Percentiles rank a stretch among this genome's conserved stretches.
phyloP scores from a whole-genome alignment of 2,329 filamentous ascomycete species.

The Botryotinia calthae region DNA sequence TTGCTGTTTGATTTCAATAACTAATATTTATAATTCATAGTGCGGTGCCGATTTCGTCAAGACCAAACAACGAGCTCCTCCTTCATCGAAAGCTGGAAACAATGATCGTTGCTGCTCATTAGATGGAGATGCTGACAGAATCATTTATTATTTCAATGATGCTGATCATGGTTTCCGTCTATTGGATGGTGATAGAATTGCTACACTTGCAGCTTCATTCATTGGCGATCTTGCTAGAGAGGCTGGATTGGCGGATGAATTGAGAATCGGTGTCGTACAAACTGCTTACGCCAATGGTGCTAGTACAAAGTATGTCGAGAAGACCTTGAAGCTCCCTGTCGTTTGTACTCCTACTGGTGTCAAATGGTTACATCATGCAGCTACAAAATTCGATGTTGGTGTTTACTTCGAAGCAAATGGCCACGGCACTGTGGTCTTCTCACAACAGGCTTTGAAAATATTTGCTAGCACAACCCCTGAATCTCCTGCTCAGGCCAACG shows the following conservation, averaged over 20 bases:
- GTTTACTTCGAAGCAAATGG: constrained; percentile 99
- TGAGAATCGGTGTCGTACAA: constrained; percentile 92
- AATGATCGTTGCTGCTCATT: constrained; percentile 84
- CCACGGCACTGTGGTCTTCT: constrained; percentile 95
- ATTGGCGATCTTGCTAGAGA: constrained; percentile 82
- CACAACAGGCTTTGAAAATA: constrained; percentile 71
- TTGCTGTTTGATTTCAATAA: neutral
- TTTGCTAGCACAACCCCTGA: constrained; percentile 80
- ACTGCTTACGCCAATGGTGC: constrained; percentile 97
- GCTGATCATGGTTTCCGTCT: constrained; percentile 82
- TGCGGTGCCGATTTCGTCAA: constrained; percentile 97
- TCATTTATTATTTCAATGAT: constrained; percentile 93
- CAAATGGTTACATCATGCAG: constrained; percentile 97
- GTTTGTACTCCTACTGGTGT: constrained; percentile 94
- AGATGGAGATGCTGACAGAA: constrained; percentile 91
- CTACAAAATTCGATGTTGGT: constrained; percentile 88
- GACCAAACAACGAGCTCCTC: constrained; percentile 88
- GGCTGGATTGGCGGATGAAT: constrained; percentile 72
- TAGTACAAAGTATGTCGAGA: constrained; percentile 86
- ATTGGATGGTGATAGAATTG: constrained; percentile 94
- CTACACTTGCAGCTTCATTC: constrained; percentile 89
- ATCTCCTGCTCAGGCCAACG: constrained; percentile 87
- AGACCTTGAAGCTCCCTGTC: constrained; percentile 82
- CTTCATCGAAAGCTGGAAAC: constrained; percentile 71
- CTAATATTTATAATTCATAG: constrained; percentile 44